These are phyloP conservation scores for Nematodospora anomalae DNA, from an alignment of 1,139 yeast species.

Conservation along the genomic window DNA sequence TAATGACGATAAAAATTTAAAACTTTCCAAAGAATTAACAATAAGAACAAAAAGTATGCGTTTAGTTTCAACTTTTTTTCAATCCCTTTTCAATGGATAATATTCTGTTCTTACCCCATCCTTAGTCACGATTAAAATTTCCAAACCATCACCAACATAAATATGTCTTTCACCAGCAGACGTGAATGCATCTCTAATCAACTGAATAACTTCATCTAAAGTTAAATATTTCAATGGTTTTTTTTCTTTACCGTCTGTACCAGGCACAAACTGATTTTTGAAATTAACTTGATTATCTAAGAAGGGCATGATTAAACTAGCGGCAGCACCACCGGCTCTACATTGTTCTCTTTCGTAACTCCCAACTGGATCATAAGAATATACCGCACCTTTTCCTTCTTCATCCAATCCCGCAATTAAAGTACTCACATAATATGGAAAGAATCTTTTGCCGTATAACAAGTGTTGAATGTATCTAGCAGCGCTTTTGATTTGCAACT, in stretches of 20 bases:
- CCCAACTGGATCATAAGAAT: conserved; percentile 97
- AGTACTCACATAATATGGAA: conserved; percentile 96
- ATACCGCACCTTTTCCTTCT: conserved; percentile 92
- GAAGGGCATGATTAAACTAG: conserved; percentile 94
- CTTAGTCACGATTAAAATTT: conserved; percentile 85
- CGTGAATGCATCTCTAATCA: conserved; percentile 90
- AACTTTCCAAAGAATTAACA: background rate
- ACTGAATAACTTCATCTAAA: conserved; percentile 79
- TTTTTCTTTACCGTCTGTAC: conserved; percentile 64
- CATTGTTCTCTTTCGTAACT: conserved; percentile 97
- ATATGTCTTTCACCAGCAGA: conserved; percentile 98
- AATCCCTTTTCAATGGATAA: conserved; percentile 88
- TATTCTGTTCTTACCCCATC: conserved; percentile 87
- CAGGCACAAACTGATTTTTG: conserved; percentile 87
- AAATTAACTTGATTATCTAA: conserved; percentile 95
- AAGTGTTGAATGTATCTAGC: conserved; percentile 92
- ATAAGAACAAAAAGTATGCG: background rate
- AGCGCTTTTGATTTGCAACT: conserved; percentile 66
- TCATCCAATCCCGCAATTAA: conserved; percentile 93
- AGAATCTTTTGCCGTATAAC: conserved; percentile 88
- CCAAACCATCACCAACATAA: conserved; percentile 95
- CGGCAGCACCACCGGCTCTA: conserved; percentile 98
- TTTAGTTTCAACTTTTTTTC: conserved; percentile 13
- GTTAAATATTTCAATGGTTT: conserved; percentile 61
- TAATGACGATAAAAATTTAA: too few species aligned